Conservation (phyloP, 2,329 filamentous ascomycete species). For the Aaosphaeria pasadenensis region DNA sequence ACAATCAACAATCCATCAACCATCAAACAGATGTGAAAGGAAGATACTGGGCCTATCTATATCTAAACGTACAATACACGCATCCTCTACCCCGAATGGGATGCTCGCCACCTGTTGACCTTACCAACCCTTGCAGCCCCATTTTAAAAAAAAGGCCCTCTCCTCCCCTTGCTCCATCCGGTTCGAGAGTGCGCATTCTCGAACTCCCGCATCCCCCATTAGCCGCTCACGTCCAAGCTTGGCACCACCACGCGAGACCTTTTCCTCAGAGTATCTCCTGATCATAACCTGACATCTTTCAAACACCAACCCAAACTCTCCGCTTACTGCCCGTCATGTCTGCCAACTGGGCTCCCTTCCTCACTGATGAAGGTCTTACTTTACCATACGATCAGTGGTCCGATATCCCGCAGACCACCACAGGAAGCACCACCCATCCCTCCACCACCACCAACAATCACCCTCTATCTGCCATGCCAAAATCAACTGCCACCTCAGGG, state of each 20-base stretch:
- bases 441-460: conserved; percentile 19
- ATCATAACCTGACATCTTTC: conserved; percentile 33
- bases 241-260: conserved; percentile 11
- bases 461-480: conserved; percentile 30
- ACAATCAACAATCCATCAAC: too few relatives aligned
- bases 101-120: too few relatives aligned
- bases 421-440: too few relatives aligned
- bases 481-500: conserved; percentile 27
- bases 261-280: conserved; percentile 31
- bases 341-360: conserved; percentile 39
- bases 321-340: conserved; percentile 32
- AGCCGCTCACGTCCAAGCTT: conserved; percentile 21
- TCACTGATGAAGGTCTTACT: conserved; percentile 35
- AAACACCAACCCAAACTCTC: conserved; percentile 14
- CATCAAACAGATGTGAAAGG: too few relatives aligned
- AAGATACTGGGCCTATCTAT: too few relatives aligned
- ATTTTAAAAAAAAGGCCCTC: too few relatives aligned
- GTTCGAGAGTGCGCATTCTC: neutral
- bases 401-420: conserved; percentile 21
- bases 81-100: too few relatives aligned
- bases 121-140: too few relatives aligned
- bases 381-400: conserved; percentile 38
- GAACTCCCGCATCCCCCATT: conserved; percentile 11
- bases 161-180: too few relatives aligned
- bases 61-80: too few relatives aligned